phyloP scores from a whole-genome alignment of 192 early-diverging fungal species.

The Kickxella alabastrina region DNA sequence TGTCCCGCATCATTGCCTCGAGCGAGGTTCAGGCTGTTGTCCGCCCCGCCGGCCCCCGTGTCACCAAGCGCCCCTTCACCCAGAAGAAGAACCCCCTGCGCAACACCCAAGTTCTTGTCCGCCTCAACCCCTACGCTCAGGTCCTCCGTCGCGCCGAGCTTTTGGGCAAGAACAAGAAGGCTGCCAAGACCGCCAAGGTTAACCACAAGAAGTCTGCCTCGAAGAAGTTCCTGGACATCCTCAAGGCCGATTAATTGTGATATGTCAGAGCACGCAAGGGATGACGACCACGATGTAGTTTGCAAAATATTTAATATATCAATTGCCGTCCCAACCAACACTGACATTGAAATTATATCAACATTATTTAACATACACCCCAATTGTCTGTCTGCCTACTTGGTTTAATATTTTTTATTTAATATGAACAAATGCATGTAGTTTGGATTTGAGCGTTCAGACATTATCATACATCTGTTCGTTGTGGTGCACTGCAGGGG shows the following conservation, averaged over 20 bases:
- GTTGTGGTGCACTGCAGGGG: no score
- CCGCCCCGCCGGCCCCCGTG: conserved; percentile 72
- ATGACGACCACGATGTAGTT: no score
- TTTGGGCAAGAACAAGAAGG: conserved; percentile 54
- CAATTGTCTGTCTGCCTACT: no score
- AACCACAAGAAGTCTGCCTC: conserved; percentile 56
- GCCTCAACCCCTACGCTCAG: conserved; percentile 96
- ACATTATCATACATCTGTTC: conserved; percentile 1
- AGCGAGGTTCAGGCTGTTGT: conserved; percentile 94
- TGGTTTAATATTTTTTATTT: no score
- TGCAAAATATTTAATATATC: neutral
- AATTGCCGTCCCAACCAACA: no score
- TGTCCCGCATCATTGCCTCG: conserved; percentile 93
- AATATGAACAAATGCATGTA: no score
- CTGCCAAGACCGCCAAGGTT: conserved; percentile 56
- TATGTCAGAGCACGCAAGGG: neutral
- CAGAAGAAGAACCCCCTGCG: conserved; percentile 99
- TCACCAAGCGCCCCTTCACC: conserved; percentile 87
- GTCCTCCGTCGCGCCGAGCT: conserved; percentile 78
- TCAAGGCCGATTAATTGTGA: conserved; percentile 49
- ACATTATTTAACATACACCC: no score
- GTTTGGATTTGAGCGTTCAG: no score
- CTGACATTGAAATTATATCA: no score
- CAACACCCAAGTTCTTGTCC: conserved; percentile 85
- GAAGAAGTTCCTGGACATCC: conserved; percentile 50